These are phyloP conservation scores for Pseudogymnoascus pannorum DNA, from an alignment of 2,329 filamentous ascomycete species.

Conservation along the genomic window DNA sequence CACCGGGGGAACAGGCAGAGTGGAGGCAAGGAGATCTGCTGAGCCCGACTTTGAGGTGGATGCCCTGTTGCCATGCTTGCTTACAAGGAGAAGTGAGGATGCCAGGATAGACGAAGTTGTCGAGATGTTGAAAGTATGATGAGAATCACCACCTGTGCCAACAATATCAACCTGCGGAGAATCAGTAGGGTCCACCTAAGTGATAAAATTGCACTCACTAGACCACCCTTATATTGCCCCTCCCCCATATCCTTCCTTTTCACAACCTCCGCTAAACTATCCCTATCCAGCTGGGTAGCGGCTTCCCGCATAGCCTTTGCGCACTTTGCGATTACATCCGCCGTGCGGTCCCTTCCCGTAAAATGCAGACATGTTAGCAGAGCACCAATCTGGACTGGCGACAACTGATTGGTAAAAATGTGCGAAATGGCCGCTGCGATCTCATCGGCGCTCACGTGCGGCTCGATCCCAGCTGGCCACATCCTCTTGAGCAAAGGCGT, in stretches of 20 bases:
- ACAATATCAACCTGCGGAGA: conserved; percentile 69
- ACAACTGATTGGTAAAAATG: conserved; percentile 85
- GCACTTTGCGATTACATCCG: conserved; percentile 80
- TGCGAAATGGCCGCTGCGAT: conserved; percentile 85
- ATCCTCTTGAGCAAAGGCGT: conserved; percentile 66
- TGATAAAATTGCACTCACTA: conserved; percentile 50
- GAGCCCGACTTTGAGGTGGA: conserved; percentile 94
- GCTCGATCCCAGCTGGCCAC: conserved; percentile 47
- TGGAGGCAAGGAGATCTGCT: conserved; percentile 78
- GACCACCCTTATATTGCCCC: conserved; percentile 71
- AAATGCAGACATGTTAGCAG: conserved; percentile 89
- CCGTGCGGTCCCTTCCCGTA: conserved; percentile 72
- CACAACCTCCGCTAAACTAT: conserved; percentile 54
- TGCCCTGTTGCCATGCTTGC: conserved; percentile 93
- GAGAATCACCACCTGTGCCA: conserved; percentile 89
- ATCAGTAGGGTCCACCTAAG: background rate
- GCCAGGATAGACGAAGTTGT: conserved; percentile 91
- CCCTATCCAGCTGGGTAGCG: conserved; percentile 62
- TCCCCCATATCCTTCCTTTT: conserved; percentile 53
- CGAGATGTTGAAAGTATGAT: conserved; percentile 97
- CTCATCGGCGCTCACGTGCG: conserved; percentile 62
- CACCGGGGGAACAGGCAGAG: conserved; percentile 63
- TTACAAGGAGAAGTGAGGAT: conserved; percentile 74
- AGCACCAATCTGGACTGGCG: conserved; percentile 79
- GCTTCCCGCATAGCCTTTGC: conserved; percentile 78